Evolutionary conservation across 768 basidiomycete species (phyloP), one percentile per base, ranked within the genome.

Genomic region (Sporobolomyces roseus): DNA sequence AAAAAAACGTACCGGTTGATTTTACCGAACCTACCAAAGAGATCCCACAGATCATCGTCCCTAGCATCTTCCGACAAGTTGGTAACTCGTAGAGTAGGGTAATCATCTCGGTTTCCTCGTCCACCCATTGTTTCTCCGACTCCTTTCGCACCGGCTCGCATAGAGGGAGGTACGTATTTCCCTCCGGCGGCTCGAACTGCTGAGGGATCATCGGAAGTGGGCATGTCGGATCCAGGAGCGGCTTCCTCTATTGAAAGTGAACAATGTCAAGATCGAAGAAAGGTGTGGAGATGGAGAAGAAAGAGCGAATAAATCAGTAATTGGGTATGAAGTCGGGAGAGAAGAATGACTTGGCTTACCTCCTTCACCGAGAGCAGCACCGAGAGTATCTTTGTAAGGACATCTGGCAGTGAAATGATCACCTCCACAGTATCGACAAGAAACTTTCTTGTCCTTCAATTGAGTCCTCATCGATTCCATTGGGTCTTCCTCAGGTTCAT

Each of bases 361-460:
- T 81, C 87, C 87, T 81, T 61, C 80, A 17, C 82, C 82, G 25
- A 77, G 69, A 54, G 92, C 81, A 5, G 85, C 88, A 14, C 87
- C 87, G 19, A 99, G 84, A 13, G 89, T 88, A 75, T 97, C 93
- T 80, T 93, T 96, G 84, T 93, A 93, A 9, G 96, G 96, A 84
- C 96, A 98, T 79, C 93, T 93, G 71, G 93, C 89, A 19, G 96
- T 99, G 80, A 93, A 98, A 81, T 98, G 96, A 72, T 89, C 89
- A 60, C 94, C 96, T 78, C 94, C 91, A 82, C 96, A 98, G 63
- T 96, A 81, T 72, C 96, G 85, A 83, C 96, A 99, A 50, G 83
- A 80, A 71, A 99, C 90, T 77, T 92, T 92, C 77, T 91, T 91
- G 60, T 70, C 72, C 38, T 68, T 73, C 1, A 89, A 84, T 65